Base-by-base conservation (phyloP, 2,329 filamentous ascomycete genomes). In the Sporothrix brasiliensis region DNA sequence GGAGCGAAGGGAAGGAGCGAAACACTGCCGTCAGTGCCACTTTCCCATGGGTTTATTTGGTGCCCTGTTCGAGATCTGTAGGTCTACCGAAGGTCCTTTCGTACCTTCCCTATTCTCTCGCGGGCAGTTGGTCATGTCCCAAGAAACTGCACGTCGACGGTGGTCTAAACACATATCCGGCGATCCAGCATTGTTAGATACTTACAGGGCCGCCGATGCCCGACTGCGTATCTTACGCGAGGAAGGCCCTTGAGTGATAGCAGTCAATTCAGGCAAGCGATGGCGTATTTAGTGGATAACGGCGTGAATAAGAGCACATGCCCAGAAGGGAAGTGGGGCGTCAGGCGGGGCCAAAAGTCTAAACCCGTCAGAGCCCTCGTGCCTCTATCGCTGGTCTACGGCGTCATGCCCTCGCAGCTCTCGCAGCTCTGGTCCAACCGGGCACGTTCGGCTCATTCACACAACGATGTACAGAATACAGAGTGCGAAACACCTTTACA, bases 241-340 rank as follows among this genome's bases (percentile, higher is more conserved):
- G 34, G 50, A 47, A 68, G 60, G 21, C 60, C 44, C 56, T 61
- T 10, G 52, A 54, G 58, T n/a, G 58, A 63, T 63, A 63, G 58
- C 58, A 63, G 27, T 63, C 58, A 63, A 61, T 44, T 63, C 39
- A 63, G 61, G 44, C 61, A 34, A 44, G 61, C 61, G 61, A 52
- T 66, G 61, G 61, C 61, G 61, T 66, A 66, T 50, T 50, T 66
- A 52, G 58, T 47, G 58, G 58, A 39, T 27, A 47, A 47, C 27
- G 47, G 58, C 44, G 39, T 39, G 39, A 63, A 52, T 21, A 49
- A 65, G 39, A 63, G 41, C 60, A 24, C 60, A 49, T 27, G 39
- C 47, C 49, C 27, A 50, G 47, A 66, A 66, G 61, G 44, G 61
- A 66, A 66, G 61, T 63, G 58, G 58, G 58, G 39, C 56, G 11